phyloP scores from a whole-genome alignment of 2,329 filamentous ascomycete genomes.

The Talaromyces rugulosus region DNA sequence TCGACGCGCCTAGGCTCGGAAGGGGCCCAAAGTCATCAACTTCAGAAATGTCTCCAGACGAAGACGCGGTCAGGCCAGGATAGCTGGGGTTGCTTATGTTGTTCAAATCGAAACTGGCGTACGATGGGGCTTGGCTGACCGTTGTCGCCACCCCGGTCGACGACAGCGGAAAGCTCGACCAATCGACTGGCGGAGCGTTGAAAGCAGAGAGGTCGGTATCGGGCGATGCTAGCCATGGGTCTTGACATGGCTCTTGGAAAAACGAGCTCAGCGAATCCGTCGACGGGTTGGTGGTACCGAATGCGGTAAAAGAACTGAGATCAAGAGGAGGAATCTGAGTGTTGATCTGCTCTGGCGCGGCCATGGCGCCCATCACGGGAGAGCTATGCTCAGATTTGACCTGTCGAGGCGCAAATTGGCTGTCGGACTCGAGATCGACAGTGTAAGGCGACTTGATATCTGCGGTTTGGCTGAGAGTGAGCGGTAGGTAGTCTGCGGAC shows the following conservation, averaged over 20 bases:
- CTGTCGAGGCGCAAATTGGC: slow-evolving; percentile 27
- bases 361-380: slow-evolving; percentile 31
- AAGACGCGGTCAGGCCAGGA: slow-evolving; percentile 40
- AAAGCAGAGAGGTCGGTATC: slow-evolving; percentile 39
- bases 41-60: slow-evolving; percentile 48
- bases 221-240: slow-evolving; percentile 40
- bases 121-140: slow-evolving; percentile 43
- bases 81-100: slow-evolving; percentile 33
- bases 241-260: slow-evolving; percentile 35
- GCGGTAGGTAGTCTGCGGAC: slow-evolving; percentile 50
- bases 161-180: slow-evolving; percentile 45
- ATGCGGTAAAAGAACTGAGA: slow-evolving; percentile 34
- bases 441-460: slow-evolving; percentile 27
- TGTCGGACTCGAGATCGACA: slow-evolving; percentile 28
- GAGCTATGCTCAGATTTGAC: slow-evolving; percentile 46
- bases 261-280: slow-evolving; percentile 30
- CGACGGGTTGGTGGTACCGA: slow-evolving; percentile 27
- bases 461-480: slow-evolving; percentile 24
- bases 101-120: slow-evolving; percentile 43
- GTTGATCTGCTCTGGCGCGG: slow-evolving; percentile 29
- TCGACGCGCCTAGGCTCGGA: slow-evolving; percentile 24
- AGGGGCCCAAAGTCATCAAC: slow-evolving; percentile 40
- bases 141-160: slow-evolving; percentile 33
- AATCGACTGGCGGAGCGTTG: slow-evolving; percentile 43
- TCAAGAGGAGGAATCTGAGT: slow-evolving; percentile 36